Conservation (phyloP, 305 asterid species). For the Solanum hybrid region DNA sequence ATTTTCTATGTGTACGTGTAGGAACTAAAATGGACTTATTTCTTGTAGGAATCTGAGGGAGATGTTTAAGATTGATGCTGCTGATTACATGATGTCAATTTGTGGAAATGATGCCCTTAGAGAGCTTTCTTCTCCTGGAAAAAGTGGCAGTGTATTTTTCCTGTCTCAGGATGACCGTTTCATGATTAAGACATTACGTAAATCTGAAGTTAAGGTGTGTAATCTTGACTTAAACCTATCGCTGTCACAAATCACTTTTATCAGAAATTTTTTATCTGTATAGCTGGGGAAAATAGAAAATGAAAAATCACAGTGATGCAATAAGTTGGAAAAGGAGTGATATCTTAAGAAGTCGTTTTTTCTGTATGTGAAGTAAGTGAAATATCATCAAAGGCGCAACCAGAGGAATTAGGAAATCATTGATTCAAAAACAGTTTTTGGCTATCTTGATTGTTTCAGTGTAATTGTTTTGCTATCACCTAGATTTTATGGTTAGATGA, state of each 20-base stretch:
- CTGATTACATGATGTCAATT: constrained; percentile 98
- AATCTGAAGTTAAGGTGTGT: constrained; percentile 91
- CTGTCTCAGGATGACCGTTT: constrained; percentile 96
- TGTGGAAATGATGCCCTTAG: constrained; percentile 95
- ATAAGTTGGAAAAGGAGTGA: neutral
- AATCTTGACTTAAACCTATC: constrained; percentile 13
- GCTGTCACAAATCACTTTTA: neutral
- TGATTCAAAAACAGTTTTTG: neutral
- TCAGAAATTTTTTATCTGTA: neutral
- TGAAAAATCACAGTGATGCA: neutral
- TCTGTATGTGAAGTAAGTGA: neutral
- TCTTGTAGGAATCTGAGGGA: constrained; percentile 77
- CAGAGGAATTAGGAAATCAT: neutral
- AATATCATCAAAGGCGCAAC: neutral
- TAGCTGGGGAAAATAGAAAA: neutral
- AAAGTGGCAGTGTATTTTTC: constrained; percentile 97
- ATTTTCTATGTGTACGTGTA: neutral
- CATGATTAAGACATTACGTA: constrained; percentile 93
- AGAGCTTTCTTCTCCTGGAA: constrained; percentile 99
- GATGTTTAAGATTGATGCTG: constrained; percentile 94
- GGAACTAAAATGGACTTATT: constrained; percentile 11
- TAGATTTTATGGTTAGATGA: neutral
- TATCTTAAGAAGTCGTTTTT: neutral
- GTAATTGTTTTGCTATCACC: neutral
- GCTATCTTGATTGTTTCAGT: neutral